Evolutionary conservation across 371 early-diverging fungal genomes (phyloP).

Genomic region (Zychaea mexicana): DNA sequence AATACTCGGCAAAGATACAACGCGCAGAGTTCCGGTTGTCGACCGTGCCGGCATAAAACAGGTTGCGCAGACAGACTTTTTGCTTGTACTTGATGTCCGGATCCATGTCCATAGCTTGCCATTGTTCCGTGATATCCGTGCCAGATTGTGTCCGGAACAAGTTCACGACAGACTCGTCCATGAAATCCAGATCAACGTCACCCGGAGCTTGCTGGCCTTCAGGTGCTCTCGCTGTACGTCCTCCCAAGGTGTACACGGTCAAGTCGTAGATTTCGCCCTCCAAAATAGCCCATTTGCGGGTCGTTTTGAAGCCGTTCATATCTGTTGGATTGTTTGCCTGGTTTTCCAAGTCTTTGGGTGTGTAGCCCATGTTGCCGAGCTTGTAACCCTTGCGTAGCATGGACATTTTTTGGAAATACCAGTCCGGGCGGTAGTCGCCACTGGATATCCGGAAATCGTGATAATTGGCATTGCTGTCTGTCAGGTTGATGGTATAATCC

Average conservation of each 20-base stretch:
- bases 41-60: slow-evolving; percentile 81
- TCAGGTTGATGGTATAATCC: slow-evolving; percentile 26
- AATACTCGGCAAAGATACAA: slow-evolving; percentile 84
- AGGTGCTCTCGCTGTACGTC: slow-evolving; percentile 23
- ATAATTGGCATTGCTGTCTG: slow-evolving; percentile 29
- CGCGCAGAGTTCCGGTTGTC: slow-evolving; percentile 75
- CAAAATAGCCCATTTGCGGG: slow-evolving; percentile 55
- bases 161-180: slow-evolving; percentile 54
- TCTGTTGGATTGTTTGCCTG: slow-evolving; percentile 29
- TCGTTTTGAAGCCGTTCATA: slow-evolving; percentile 26
- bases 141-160: slow-evolving; percentile 62
- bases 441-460: slow-evolving; percentile 41
- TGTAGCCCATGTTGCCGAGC: slow-evolving; percentile 39
- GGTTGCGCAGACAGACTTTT: slow-evolving; percentile 68
- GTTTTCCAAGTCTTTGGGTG: slow-evolving; percentile 25
- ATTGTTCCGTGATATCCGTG: slow-evolving; percentile 59
- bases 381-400: slow-evolving; percentile 52
- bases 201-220: slow-evolving; percentile 25
- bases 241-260: slow-evolving; percentile 52
- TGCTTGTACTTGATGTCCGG: slow-evolving; percentile 24
- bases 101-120: slow-evolving; percentile 39
- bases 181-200: slow-evolving; percentile 34
- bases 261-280: slow-evolving; percentile 65
- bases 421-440: slow-evolving; percentile 36
- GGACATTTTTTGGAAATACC: slow-evolving; percentile 54